Percentiles rank a stretch among this genome's conserved stretches.
phyloP scores from a whole-genome alignment of 2,329 filamentous ascomycete species.

The Blastomyces gilchristii region DNA sequence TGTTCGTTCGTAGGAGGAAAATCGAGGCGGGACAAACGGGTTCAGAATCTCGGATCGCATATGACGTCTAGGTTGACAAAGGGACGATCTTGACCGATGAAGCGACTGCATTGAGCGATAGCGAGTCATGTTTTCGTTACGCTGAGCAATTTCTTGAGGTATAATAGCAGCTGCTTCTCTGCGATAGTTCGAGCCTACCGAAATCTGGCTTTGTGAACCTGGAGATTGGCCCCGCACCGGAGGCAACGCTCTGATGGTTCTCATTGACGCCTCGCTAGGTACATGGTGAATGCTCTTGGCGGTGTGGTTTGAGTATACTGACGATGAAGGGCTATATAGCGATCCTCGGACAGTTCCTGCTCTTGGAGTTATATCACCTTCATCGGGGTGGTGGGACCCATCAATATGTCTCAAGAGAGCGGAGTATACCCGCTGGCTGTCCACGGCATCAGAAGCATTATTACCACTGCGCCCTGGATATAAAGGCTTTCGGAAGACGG shows the following conservation, averaged over 20 bases:
- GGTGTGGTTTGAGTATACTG: conserved; percentile 4
- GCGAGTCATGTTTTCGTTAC: conserved; percentile 15
- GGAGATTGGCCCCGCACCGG: neutral
- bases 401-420: conserved; percentile 26
- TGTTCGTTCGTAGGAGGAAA: conserved; percentile 8
- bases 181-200: conserved; percentile 5
- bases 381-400: conserved; percentile 11
- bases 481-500: conserved; percentile 23
- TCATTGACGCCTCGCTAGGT: conserved; percentile 8
- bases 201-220: conserved; percentile 7
- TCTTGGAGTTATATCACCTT: conserved; percentile 1
- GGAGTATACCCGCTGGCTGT: conserved; percentile 26
- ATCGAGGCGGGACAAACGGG: neutral
- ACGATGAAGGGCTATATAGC: conserved; percentile 2
- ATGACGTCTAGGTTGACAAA: conserved; percentile 11
- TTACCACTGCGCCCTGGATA: conserved; percentile 15
- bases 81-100: conserved; percentile 9
- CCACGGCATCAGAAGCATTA: conserved; percentile 16
- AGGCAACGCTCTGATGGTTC: conserved; percentile 1
- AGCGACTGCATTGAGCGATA: conserved; percentile 5
- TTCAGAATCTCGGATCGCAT: conserved; percentile 8
- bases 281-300: conserved; percentile 8
- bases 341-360: neutral
- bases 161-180: conserved; percentile 8
- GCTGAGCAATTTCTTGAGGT: conserved; percentile 17